Base-by-base conservation (phyloP, 1,139 yeast genomes). In the Williopsis jadinii region DNA sequence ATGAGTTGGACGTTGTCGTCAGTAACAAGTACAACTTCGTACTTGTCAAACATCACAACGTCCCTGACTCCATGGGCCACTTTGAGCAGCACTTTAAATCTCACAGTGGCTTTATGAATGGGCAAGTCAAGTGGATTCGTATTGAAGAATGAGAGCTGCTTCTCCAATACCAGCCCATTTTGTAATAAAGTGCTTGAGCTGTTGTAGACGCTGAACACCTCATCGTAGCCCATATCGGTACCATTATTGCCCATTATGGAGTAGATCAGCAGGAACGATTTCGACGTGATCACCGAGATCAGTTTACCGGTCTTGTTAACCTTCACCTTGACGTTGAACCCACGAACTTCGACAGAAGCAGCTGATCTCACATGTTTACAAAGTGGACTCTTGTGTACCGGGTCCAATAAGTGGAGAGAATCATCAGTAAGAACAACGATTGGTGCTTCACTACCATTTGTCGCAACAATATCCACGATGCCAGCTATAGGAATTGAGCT, bases 391-490 rank as follows among this genome's bases (percentile, higher is more conserved):
- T 58, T 54, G 19, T 67, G 60, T 6, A 46, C 44, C 15, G 60
- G 50, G 43, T 66, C 64, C 40, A 59, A 53, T 10, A 67, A 41
- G 40, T 56, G 59, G 2, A 67, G 12, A 0, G 67, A 48, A 11
- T 57, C 45, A 12, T 52, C 46, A 0, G 70, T 65, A 3, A 66
- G 44, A 11, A 62, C 36, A 47, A 13, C 59, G 51, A 14, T 84
- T 48, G 14, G 90, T 71, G 39, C 69, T 63, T 37, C 67, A 67
- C 1, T 82, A 55, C 66, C 66, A 50, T 75, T 78, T 4, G 95
- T 88, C 11, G 87, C 64, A 11, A 74, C 68, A 2, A 88, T 68
- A 53, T 81, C 47, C 28, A 33, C 36, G 39, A 47, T 19, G 14
- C 37, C 37, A 4, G n/a, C 28, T 5, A 35, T 29, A 26, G 6